Base-by-base conservation (phyloP, 441 rosid species). In the Sinapis alba region DNA sequence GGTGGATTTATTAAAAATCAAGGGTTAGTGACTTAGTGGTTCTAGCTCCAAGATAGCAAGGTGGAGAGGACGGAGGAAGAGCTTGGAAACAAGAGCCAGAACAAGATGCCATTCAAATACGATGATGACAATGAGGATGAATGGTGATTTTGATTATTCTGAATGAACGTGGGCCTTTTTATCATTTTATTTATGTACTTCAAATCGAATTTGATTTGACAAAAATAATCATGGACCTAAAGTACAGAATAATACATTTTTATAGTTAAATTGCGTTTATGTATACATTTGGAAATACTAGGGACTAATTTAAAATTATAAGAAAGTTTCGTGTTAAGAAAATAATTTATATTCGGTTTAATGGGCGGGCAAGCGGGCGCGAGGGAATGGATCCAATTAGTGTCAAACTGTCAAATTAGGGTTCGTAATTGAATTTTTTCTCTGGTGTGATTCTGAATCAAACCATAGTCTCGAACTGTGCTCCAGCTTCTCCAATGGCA, bases 401-500 rank as follows among this genome's bases (percentile, higher is more conserved):
- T 19, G 53, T 45, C 19, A 45, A 43, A 5, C 51, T 13, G 1
- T 43, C 53, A 45, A 45, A 45, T 45, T 45, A 45, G 53, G 53
- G 53, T 45, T 38, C 53, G 53, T 45, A 15, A 45, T 45, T n/a
- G 51, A 45, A 16, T 16, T 16, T 23, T 10, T 57, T 15, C 38
- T 54, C 34, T 53, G 28, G 28, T 45, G 50, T 5, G 13, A 51
- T 50, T 50, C 56, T 7, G 56, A 50, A 7, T 50, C 56, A 50
- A 50, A 50, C 19, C 54, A 60, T 64, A 63, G n/a, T 19, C 34
- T 0, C 5, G 65, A 36, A 43, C 16, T 43, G 4, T 43, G 77
- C 70, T 45, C 2, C 47, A 53, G 50, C 32, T 38, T 27, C 75
- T 45, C 1, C 27, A 73, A 92, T 91, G 98, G 92, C 94, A 15